Conservation (phyloP, 1,284 basidiomycete genomes). For the Cryptococcus sp. region DNA sequence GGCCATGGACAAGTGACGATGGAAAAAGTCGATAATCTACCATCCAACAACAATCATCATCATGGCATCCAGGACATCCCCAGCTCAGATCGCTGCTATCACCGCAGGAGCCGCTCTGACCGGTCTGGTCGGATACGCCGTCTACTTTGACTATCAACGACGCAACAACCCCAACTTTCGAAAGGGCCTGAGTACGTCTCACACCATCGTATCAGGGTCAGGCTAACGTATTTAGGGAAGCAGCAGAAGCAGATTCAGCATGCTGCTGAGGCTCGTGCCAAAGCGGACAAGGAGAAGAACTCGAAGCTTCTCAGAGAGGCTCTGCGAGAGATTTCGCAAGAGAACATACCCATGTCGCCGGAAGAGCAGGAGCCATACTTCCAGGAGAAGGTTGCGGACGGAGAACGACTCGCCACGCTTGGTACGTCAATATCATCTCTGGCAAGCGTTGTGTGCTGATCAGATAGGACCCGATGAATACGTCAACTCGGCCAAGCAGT, state of each 20-base stretch:
- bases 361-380: slow-evolving; percentile 83
- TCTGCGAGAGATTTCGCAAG: slow-evolving; percentile 29
- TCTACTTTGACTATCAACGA: slow-evolving; percentile 93
- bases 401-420: slow-evolving; percentile 74
- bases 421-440: slow-evolving; percentile 52
- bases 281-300: slow-evolving; percentile 48
- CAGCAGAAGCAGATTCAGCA: slow-evolving; percentile 72
- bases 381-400: slow-evolving; percentile 79
- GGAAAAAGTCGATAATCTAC: background rate
- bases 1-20: background rate
- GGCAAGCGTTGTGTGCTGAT: slow-evolving; percentile 50
- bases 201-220: background rate
- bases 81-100: slow-evolving; percentile 57
- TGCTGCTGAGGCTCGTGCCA: slow-evolving; percentile 57
- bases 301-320: slow-evolving; percentile 30
- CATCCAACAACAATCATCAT: background rate
- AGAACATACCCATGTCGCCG: slow-evolving; percentile 57
- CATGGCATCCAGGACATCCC: background rate
- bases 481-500: slow-evolving; percentile 76
- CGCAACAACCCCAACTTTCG: slow-evolving; percentile 83
- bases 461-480: slow-evolving; percentile 60
- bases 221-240: slow-evolving; percentile 57
- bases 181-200: slow-evolving; percentile 71
- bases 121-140: slow-evolving; percentile 68
- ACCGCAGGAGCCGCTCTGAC: slow-evolving; percentile 56